Evolutionary conservation across 306 rosid species (phyloP), one percentile per base, ranked within the genome.

Genomic region (Begonia peltatifolia): DNA sequence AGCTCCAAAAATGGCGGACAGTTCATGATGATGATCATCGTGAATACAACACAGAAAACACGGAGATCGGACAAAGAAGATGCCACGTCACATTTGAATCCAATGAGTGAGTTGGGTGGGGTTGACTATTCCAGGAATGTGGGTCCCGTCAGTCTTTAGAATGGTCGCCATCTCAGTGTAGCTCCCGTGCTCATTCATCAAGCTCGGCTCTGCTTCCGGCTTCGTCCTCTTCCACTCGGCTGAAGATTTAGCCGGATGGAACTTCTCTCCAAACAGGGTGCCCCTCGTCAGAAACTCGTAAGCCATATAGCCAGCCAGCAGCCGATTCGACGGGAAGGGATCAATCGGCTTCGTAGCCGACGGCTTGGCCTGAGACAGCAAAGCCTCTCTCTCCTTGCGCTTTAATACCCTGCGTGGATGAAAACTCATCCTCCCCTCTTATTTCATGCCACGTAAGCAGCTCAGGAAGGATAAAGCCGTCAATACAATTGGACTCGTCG

Each of bases 231-330:
- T 64, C 54, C 47, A 54, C 60, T 70, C 72, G 9, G 43, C 35
- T 17, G 50, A 18, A 7, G 38, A 55, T 53, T 46, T 46, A 42
- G 54, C 68, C 50, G 83, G 66, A 10, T 70, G 74, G 59, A 59
- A 63, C 62, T 66, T 79, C 64, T 79, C 70, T 16, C 94, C 94
- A 4, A 87, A 23, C 0, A 87, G 54, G 11, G 84, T 78, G 1
- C 96, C 84, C 14, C 47, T 74, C 0, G 71, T 78, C 30, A 87
- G 53, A 59, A 70, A 87, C 69, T 87, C 87, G 52, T 76, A 69
- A 25, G 96, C 94, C 53, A 87, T 74, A 57, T 74, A 84, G 11
- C 96, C 90, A n/a, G 90, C 94, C 60, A 87, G 62, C 4, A 87
- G 81, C 67, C 55, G 57, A 50, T 80, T 87, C 9, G 80, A 60